Base-by-base conservation (phyloP, 345 rosid species). In the Eutrema yunnanense region DNA sequence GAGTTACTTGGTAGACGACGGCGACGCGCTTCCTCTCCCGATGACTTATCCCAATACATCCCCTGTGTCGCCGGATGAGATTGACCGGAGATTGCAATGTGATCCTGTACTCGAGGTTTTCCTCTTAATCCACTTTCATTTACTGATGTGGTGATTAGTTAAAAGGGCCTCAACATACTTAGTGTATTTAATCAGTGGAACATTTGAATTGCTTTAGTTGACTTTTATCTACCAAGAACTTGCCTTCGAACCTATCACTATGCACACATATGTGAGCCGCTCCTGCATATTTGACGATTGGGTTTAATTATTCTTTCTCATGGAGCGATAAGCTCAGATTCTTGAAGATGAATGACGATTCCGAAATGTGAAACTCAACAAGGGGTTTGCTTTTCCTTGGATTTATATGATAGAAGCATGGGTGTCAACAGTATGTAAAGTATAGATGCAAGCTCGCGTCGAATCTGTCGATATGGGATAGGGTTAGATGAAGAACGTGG, bases 21-120 rank as follows among this genome's bases (percentile, higher is more conserved):
- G 48, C 30, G 98, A 94, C 22, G 84, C 89, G 43, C 97, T 94
- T 64, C 98, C 97, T 67, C 96, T 94, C 2, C 98, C 98, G 48
- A 91, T 94, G 97, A 85, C 95, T 80, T 84, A 86, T 72, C 97
- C 98, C 0, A 77, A 94, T 71, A 65, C 96, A 32, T 82, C 90
- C 29, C 97, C 98, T 6, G 97, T 88, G 30, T 13, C 92, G 8
- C 84, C 87, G 2, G 95, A 84, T 51, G 96, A 81, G 78, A 83
- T 94, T 51, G 97, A 94, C 33, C 76, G 77, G 75, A 82, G 98
- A 16, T 79, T 94, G 19, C 76, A 81, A 27, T 91, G 98, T 59
- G 95, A 94, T 73, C 92, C 97, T 65, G 34, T 63, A 55, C 30
- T 86, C 67, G 72, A 91, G 97, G 98, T 91, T 70, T 60, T 5